Percentiles rank a stretch among this genome's conserved stretches.
Evolutionary conservation across 2,329 filamentous ascomycete genomes (phyloP).

Genomic region (Sporothrix pseudoabietina): DNA sequence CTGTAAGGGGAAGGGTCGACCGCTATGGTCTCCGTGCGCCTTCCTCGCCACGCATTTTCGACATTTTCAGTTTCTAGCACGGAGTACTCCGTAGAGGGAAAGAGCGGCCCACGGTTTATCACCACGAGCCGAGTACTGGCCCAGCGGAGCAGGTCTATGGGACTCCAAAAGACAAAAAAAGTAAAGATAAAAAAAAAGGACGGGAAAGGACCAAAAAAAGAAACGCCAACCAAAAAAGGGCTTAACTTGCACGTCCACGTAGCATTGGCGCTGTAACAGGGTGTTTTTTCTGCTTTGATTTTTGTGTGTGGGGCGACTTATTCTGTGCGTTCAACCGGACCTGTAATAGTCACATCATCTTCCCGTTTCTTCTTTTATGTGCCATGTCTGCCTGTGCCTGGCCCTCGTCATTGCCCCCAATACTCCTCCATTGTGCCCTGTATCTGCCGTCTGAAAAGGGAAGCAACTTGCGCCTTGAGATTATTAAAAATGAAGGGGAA

Average conservation of each 20-base stretch:
- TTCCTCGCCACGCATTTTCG: neutral
- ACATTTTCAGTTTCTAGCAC: neutral
- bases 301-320: neutral
- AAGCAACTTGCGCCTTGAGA: slow-evolving; percentile 16
- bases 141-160: neutral
- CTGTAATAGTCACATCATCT: neutral
- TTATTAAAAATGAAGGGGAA: neutral
- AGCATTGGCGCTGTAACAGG: neutral
- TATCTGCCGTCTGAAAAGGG: slow-evolving; percentile 1
- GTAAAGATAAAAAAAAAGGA: neutral
- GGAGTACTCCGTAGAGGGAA: neutral
- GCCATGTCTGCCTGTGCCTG: neutral
- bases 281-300: neutral
- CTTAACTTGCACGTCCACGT: neutral
- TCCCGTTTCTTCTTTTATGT: neutral
- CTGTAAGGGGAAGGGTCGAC: neutral
- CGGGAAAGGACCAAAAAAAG: neutral
- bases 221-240: neutral
- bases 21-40: neutral
- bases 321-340: neutral
- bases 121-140: neutral
- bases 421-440: too few species aligned
- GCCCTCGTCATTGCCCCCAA: neutral
- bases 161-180: neutral
- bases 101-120: neutral